Base-by-base conservation (phyloP, 345 rosid genomes). In the Citrus glauca region DNA sequence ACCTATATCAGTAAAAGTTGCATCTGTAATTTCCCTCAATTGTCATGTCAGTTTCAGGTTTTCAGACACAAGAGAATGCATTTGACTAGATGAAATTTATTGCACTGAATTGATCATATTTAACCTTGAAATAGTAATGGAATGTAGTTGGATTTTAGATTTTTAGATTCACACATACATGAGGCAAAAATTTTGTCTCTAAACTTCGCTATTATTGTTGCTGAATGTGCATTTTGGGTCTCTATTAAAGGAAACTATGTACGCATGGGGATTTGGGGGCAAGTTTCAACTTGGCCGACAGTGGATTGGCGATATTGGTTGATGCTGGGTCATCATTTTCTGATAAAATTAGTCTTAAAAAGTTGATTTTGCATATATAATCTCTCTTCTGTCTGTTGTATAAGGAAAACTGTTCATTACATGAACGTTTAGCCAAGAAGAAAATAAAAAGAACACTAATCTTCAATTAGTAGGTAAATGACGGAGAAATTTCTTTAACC, bases 31-130 rank as follows among this genome's bases (percentile, higher is more conserved):
- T 82, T 77, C 80, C 80, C 81, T 83, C 75, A 77, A 80, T 73
- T 75, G 86, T 79, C 86, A 70, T 79, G 81, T 86, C 87, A 72
- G 77, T 65, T 72, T 71, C 69, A 78, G 82, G 74, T 81, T 79
- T 75, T 45, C 84, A 72, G 71, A 72, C 55, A 78, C 65, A 75
- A 71, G 66, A 37, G 37, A 62, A 72, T 28, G 48, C 27, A 72
- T 38, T 33, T 24, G 60, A 30, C 57, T 65, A n/a, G 28, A 67
- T 62, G 35, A 81, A 71, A 66, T 53, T 25, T 40, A 32, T 30
- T 19, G 22, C 72, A 24, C 38, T 62, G 25, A 72, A 19, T 32
- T 62, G 16, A 66, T 37, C 64, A 59, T 69, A 74, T 65, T 45
- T 50, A 75, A 72, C 78, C 61, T 53, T 40, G 7, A 7, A 69